phyloP scores from a whole-genome alignment of 805 yeast species.

The Yamadazyma tumulicola region DNA sequence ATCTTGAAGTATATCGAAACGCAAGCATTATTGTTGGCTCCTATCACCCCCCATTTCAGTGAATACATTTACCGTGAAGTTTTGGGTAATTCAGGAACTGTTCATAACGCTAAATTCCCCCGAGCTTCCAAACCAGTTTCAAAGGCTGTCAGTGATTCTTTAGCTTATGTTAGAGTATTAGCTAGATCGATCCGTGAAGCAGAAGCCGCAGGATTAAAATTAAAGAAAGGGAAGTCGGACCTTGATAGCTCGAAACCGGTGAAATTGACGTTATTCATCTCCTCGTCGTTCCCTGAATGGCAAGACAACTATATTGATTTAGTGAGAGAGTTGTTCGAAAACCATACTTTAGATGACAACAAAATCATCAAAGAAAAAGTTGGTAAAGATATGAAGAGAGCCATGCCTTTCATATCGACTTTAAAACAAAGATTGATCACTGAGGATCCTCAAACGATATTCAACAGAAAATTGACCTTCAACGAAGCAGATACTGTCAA shows the following conservation, averaged over 20 bases:
- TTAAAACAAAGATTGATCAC: slow-evolving; percentile 74
- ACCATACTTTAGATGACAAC: slow-evolving; percentile 61
- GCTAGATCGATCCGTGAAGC: slow-evolving; percentile 88
- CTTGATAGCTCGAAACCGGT: slow-evolving; percentile 74
- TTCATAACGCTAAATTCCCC: slow-evolving; percentile 81
- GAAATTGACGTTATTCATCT: slow-evolving; percentile 66
- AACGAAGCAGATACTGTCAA: slow-evolving; percentile 69
- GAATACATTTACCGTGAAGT: slow-evolving; percentile 87
- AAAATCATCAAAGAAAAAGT: slow-evolving; percentile 60
- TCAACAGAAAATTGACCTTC: slow-evolving; percentile 85
- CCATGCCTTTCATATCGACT: slow-evolving; percentile 92
- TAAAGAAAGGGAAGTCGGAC: slow-evolving; percentile 77
- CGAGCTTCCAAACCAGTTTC: slow-evolving; percentile 66
- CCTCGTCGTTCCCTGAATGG: slow-evolving; percentile 77
- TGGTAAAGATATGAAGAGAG: slow-evolving; percentile 91
- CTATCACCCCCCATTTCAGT: slow-evolving; percentile 94
- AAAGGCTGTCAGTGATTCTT: slow-evolving; percentile 57
- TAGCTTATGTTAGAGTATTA: slow-evolving; percentile 74
- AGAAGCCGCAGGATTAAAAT: slow-evolving; percentile 77
- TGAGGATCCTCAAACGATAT: slow-evolving; percentile 73
- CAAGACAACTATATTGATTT: slow-evolving; percentile 59
- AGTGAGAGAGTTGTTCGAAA: slow-evolving; percentile 71
- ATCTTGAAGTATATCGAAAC: slow-evolving; percentile 78
- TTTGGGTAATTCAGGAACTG: slow-evolving; percentile 59
- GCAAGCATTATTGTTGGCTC: slow-evolving; percentile 81